Base-by-base conservation (phyloP, 352 stramenopile genomes). In the Elongisporangium anandrum region DNA sequence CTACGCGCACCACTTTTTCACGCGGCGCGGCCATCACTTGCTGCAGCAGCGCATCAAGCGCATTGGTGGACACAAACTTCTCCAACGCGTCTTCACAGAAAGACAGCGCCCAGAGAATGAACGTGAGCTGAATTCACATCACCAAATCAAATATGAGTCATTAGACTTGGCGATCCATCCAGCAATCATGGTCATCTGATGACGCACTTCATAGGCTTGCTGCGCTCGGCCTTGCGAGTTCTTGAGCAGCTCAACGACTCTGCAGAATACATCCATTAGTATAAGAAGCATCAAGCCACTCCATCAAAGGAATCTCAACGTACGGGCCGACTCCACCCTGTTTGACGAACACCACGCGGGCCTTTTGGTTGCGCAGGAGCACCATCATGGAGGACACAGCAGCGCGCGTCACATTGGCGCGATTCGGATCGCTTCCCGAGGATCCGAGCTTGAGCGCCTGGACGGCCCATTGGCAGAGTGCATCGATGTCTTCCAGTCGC, bases 1-100 rank as follows among this genome's bases (percentile, higher is more conserved):
- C 87, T 6, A 99, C 95, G 50, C 97, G 92, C 50, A 99, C 92
- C 48, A 99, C 94, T 74, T 99, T 99, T 61, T 99, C 95, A 60
- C 94, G 87, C 22, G 93, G 95, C n/a, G 97, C 95, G n/a, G 91
- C 84, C n/a, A 85, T 85, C 29, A 95, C 87, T 63, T 93, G 79
- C 56, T 90, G 72, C n/a, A 94, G 82, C 29, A 94, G 65, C 17
- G 74, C 69, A 59, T 90, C 75, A 48, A 95, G 70, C 15, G 81
- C 74, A 47, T 87, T 88, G 4, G 72, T 73, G 38, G 67, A 68
- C 9, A 76, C 79, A 59, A 96, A 92, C 52, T 89, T 91, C 34
- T 92, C 84, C 54, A 95, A 69, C 12, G 84, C 86, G 63, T 91
- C 82, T 26, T 90, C 69, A 52, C 72, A 89, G 64, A 98, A 98